Base-by-base conservation (phyloP, 2,329 filamentous ascomycete genomes). In the Epichloe uncinata region DNA sequence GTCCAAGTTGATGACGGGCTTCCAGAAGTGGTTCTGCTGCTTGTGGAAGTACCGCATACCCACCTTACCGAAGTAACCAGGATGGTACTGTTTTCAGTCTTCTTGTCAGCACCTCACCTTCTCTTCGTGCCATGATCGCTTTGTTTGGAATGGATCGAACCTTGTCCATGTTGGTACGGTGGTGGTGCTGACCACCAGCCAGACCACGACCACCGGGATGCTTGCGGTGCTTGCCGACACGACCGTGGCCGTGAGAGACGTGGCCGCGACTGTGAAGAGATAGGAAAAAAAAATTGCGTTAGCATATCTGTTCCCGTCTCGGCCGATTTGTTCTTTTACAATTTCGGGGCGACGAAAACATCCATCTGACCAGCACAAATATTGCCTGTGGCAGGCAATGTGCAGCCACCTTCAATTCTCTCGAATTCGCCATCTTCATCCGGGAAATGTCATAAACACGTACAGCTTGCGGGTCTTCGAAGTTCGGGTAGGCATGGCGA, bases 161-260 rank as follows among this genome's bases (percentile, higher is more conserved):
- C 87, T 90, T 72, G 84, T 91, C 67, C 86, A 70, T 68, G 66
- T 70, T 70, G 65, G 68, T 70, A 53, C 68, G 68, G 68, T 70
- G 68, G 64, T 98, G 93, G 80, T 98, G 93, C 78, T 96, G 88
- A 82, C 90, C 91, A 94, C 93, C 91, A 72, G 93, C 93, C 76
- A 85, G 78, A 84, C 81, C 81, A 87, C 87, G 78, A 80, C 81
- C 81, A 82, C 81, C 81, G 62, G 79, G 81, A 63, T 84, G 81
- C 84, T 98, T 97, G 71, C 93, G 81, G 85, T 96, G 90, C 86
- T 97, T 97, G 73, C 93, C 93, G 71, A 97, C 74, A 82, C 91
- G 91, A 79, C 93, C 91, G 75, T 97, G 84, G 81, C 93, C 93
- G 81, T 89, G 88, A 69, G 87, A 94, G 71, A 98, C 93, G 78